Percentiles rank a stretch among this genome's conserved stretches.
Evolutionary conservation across 2,329 filamentous ascomycete genomes (phyloP).

Genomic region (Graphilbum sp.): DNA sequence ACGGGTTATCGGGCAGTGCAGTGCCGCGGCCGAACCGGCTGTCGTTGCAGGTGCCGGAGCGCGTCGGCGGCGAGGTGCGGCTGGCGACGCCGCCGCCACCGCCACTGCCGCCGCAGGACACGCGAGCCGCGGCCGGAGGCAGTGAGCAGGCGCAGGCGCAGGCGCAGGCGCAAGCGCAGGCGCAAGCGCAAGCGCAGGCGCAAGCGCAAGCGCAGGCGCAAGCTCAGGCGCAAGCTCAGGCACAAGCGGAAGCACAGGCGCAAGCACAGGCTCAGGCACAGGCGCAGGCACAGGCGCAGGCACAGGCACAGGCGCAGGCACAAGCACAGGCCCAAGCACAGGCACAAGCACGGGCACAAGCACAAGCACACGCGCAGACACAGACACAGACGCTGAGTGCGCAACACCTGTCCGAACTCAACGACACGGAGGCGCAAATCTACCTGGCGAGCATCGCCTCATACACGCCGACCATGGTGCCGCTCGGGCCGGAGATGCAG

Average conservation of each 20-base stretch:
- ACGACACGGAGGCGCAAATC: background rate
- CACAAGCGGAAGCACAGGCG: background rate
- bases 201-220: background rate
- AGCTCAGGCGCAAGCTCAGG: background rate
- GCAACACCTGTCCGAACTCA: background rate
- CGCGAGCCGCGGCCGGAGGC: background rate
- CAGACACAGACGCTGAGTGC: background rate
- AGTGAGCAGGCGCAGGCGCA: no score
- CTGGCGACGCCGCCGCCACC: constrained; percentile 16
- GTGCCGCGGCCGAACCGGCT: constrained; percentile 31
- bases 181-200: background rate
- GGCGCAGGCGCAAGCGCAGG: constrained; percentile 1
- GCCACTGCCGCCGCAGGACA: constrained; percentile 9
- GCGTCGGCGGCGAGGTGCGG: constrained; percentile 16
- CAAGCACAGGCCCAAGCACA: background rate
- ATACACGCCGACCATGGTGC: background rate
- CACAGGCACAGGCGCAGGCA: background rate
- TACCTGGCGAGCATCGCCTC: background rate
- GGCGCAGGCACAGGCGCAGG: background rate
- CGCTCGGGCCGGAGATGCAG: background rate
- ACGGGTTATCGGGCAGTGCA: no score
- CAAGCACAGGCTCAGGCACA: background rate
- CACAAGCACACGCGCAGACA: background rate
- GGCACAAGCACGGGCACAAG: background rate
- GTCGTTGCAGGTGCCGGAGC: constrained; percentile 42